Percentiles rank a stretch among this genome's conserved stretches.
These are phyloP conservation scores for Breviolum minutum DNA, from an alignment of 73 alveolate genomes.

Conservation along the genomic window DNA sequence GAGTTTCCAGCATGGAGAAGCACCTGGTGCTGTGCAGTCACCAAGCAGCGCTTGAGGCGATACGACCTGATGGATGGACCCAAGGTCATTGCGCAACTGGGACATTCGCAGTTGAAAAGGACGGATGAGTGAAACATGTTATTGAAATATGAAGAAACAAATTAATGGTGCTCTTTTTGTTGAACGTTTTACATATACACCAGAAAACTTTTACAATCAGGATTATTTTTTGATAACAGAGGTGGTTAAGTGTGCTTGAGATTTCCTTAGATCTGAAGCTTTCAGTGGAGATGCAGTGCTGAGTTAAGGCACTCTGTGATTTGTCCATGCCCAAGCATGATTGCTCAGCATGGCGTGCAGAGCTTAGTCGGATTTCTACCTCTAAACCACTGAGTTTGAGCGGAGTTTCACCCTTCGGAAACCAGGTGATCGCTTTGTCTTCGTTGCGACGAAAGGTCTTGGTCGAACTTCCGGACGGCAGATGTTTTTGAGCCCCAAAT, in stretches of 20 bases:
- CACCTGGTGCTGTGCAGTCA: constrained; percentile 35
- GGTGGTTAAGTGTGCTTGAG: not conserved
- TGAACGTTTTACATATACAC: too few relatives aligned
- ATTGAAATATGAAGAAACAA: not conserved
- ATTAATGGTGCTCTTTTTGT: not conserved
- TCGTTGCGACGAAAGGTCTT: not conserved
- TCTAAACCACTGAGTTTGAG: not conserved
- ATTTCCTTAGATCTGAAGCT: not conserved
- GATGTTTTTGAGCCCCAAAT: not conserved
- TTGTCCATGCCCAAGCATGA: constrained; percentile 8
- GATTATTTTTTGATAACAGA: not conserved
- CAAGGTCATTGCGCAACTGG: constrained; percentile 15
- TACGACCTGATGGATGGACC: constrained; percentile 26
- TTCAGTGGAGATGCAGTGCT: not conserved
- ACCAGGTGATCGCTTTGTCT: constrained; percentile 16
- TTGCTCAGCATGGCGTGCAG: constrained; percentile 55
- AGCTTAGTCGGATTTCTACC: not conserved
- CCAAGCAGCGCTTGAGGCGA: constrained; percentile 46
- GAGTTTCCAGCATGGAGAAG: not conserved
- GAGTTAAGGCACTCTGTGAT: constrained; percentile 12
- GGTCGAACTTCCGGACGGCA: not conserved
- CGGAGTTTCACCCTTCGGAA: not conserved
- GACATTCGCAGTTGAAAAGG: not conserved
- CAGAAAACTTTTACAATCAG: not conserved
- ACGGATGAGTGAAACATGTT: not conserved